Percentiles rank a stretch among this genome's conserved stretches.
Evolutionary conservation across 2,329 filamentous ascomycete species (phyloP).

Genomic region (Nemania sp.): DNA sequence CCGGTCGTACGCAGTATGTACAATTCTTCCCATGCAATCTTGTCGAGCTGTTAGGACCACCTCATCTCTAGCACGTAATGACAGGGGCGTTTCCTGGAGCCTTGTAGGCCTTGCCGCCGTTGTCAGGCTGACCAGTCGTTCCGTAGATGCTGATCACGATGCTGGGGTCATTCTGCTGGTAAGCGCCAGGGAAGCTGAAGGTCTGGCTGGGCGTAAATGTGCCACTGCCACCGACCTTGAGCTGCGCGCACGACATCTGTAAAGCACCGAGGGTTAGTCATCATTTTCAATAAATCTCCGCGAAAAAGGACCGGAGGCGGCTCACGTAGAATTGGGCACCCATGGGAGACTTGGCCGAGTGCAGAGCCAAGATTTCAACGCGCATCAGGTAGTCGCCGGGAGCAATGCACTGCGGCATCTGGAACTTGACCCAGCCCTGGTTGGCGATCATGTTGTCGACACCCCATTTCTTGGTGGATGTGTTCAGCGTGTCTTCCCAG

Average conservation of each 20-base stretch:
- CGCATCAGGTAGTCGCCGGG: constrained; percentile 59
- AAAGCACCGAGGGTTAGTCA: constrained; percentile 10
- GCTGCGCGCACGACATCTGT: constrained; percentile 46
- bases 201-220: constrained; percentile 42
- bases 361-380: constrained; percentile 57
- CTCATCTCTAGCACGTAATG: constrained; percentile 31
- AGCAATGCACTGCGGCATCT: constrained; percentile 54
- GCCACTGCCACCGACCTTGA: constrained; percentile 45
- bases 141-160: constrained; percentile 55
- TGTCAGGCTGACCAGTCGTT: constrained; percentile 45
- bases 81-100: constrained; percentile 42
- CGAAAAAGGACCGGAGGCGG: not conserved
- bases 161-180: constrained; percentile 47
- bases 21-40: not conserved
- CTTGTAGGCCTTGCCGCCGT: constrained; percentile 45
- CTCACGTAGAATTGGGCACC: constrained; percentile 47
- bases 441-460: constrained; percentile 50
- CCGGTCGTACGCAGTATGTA: too few species aligned
- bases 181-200: constrained; percentile 51
- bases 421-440: constrained; percentile 52
- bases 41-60: not conserved
- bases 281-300: not conserved
- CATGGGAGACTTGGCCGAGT: constrained; percentile 47
- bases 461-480: constrained; percentile 49
- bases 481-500: constrained; percentile 52